Conservation (phyloP, 2,329 filamentous ascomycete genomes). For the Camillea tinctor region DNA sequence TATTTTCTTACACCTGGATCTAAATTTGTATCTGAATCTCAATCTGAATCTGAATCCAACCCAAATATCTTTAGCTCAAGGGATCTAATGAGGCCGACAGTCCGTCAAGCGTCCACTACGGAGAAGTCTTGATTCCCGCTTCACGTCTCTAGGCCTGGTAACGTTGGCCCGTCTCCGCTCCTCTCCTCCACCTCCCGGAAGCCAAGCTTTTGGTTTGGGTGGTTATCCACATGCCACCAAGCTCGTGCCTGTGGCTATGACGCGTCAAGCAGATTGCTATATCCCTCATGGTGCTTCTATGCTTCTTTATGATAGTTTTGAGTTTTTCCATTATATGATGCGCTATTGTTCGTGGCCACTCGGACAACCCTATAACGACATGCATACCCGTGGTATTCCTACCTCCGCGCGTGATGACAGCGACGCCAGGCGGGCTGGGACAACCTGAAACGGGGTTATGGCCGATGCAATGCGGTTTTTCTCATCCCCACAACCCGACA, state of each 20-base stretch:
- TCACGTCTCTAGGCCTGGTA: not conserved
- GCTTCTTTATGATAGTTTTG: not conserved
- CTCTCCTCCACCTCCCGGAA: not conserved
- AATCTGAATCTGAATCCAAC: not conserved
- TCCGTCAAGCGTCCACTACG: not conserved
- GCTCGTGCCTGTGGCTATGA: not conserved
- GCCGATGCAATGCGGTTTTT: slow-evolving; percentile 14
- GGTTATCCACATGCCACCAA: not conserved
- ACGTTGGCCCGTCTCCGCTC: not conserved
- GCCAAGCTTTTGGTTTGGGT: not conserved
- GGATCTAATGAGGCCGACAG: not conserved
- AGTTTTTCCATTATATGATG: not conserved
- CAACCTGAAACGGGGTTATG: slow-evolving; percentile 10
- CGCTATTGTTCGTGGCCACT: not conserved
- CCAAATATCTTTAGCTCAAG: not conserved
- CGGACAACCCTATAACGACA: not conserved
- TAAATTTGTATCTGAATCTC: not conserved
- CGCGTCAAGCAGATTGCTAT: not conserved
- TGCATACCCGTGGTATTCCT: slow-evolving; percentile 13
- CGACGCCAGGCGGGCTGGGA: slow-evolving; percentile 5
- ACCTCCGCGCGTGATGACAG: slow-evolving; percentile 7
- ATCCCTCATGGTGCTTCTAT: not conserved
- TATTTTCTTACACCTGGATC: not conserved
- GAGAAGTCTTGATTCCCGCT: not conserved
- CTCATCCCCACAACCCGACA: slow-evolving; percentile 6